Evolutionary conservation across 2,329 filamentous ascomycete genomes (phyloP).

Genomic region (Scleromitrula shiraiana): DNA sequence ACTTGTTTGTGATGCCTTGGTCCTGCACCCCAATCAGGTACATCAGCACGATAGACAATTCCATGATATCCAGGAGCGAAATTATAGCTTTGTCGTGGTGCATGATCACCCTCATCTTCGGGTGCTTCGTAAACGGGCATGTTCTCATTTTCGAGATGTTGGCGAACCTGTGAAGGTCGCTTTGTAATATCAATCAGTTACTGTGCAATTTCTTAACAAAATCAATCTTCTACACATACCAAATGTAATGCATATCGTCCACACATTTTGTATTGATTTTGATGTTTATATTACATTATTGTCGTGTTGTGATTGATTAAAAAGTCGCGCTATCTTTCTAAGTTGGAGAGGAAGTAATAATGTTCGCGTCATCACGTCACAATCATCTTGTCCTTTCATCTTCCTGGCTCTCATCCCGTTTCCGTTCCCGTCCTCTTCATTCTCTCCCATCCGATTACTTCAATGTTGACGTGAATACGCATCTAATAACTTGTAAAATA

Average conservation of each 20-base stretch:
- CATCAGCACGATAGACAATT: conserved; percentile 74
- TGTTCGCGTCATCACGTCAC: too few relatives aligned
- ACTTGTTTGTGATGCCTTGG: conserved; percentile 24
- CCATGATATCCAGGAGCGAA: conserved; percentile 85
- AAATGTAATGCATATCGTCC: conserved; percentile 28
- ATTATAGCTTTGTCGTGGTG: conserved; percentile 73
- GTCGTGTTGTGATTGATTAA: not conserved
- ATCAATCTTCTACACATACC: conserved; percentile 13
- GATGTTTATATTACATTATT: conserved; percentile 1
- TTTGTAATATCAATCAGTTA: conserved; percentile 33
- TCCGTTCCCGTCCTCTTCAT: too few relatives aligned
- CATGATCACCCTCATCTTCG: conserved; percentile 51
- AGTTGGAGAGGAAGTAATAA: not conserved
- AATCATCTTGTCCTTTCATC: too few relatives aligned
- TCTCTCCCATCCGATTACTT: too few relatives aligned
- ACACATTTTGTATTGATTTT: conserved; percentile 23
- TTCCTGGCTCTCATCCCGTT: too few relatives aligned
- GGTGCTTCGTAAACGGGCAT: conserved; percentile 68
- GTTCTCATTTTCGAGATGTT: conserved; percentile 62
- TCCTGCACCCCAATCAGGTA: conserved; percentile 51
- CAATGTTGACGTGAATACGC: too few relatives aligned
- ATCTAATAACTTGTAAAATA: too few relatives aligned
- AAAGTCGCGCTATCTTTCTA: not conserved
- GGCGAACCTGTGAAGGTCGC: conserved; percentile 70
- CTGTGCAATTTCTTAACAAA: not conserved